Percentiles rank a stretch among this genome's conserved stretches.
These are phyloP conservation scores for Citrus maxima DNA, from an alignment of 345 rosid genomes.

Conservation along the genomic window DNA sequence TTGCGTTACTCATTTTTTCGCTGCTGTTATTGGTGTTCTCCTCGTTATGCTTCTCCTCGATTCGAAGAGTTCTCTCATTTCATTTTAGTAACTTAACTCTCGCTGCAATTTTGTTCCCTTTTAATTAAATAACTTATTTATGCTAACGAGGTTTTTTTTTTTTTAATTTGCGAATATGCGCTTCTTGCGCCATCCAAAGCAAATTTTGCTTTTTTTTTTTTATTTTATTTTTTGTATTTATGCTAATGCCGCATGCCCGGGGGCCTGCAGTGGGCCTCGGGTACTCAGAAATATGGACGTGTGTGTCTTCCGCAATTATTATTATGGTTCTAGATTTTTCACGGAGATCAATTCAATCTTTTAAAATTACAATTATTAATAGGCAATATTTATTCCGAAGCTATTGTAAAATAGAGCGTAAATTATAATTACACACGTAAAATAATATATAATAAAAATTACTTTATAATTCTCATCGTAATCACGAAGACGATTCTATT, in stretches of 20 bases:
- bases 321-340: not conserved
- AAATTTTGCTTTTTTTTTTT: not conserved
- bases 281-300: not conserved
- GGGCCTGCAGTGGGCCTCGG: no score
- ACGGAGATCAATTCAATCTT: not conserved
- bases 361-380: not conserved
- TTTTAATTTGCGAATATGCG: not conserved
- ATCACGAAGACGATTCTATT: fast-evolving
- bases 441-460: no score
- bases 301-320: not conserved
- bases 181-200: not conserved
- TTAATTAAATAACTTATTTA: not conserved
- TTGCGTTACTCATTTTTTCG: not conserved
- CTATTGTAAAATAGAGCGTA: fast-evolving
- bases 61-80: not conserved
- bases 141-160: not conserved
- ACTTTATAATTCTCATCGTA: no score
- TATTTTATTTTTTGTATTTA: not conserved
- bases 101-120: no score
- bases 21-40: not conserved
- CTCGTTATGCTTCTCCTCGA: not conserved
- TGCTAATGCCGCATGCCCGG: no score
- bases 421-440: fast-evolving
- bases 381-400: no score
- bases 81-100: not conserved